These are phyloP conservation scores for Tanacetum coccineum DNA, from an alignment of 129 eudicot genomes.

Conservation along the genomic window DNA sequence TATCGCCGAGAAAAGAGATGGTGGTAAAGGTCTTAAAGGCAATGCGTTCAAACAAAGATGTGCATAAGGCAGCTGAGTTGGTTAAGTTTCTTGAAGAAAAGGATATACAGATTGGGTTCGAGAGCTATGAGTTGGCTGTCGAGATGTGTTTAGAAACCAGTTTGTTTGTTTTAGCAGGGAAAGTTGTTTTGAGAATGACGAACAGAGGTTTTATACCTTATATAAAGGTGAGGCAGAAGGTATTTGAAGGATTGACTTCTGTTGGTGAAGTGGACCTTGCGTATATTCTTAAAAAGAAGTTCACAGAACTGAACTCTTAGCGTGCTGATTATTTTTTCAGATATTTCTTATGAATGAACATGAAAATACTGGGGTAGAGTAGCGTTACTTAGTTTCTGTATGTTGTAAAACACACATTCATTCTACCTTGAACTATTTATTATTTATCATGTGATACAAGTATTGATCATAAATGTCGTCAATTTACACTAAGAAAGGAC, in stretches of 20 bases:
- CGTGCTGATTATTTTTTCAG: neutral
- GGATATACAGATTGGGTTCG: conserved; percentile 56
- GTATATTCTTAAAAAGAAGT: conserved; percentile 55
- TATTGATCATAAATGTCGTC: neutral
- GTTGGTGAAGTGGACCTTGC: conserved; percentile 73
- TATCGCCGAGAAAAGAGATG: conserved; percentile 61
- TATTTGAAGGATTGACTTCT: conserved; percentile 57
- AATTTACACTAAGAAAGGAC: neutral
- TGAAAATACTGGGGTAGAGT: too few relatives aligned
- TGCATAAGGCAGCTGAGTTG: conserved; percentile 59
- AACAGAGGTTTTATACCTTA: conserved; percentile 71
- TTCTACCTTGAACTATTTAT: neutral
- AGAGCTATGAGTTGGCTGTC: conserved; percentile 57
- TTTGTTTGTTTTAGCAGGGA: conserved; percentile 68
- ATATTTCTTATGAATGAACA: too few relatives aligned
- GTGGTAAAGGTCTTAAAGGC: conserved; percentile 43
- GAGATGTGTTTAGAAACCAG: conserved; percentile 64
- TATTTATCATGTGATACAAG: neutral
- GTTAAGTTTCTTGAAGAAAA: conserved; percentile 50
- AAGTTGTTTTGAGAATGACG: conserved; percentile 59
- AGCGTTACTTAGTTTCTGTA: too few relatives aligned
- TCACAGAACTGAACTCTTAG: conserved; percentile 64
- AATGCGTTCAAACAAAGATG: conserved; percentile 58
- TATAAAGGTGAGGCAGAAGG: conserved; percentile 62
- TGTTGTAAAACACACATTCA: neutral